Base-by-base conservation (phyloP, 2,329 filamentous ascomycete species). In the Alternaria sp. region DNA sequence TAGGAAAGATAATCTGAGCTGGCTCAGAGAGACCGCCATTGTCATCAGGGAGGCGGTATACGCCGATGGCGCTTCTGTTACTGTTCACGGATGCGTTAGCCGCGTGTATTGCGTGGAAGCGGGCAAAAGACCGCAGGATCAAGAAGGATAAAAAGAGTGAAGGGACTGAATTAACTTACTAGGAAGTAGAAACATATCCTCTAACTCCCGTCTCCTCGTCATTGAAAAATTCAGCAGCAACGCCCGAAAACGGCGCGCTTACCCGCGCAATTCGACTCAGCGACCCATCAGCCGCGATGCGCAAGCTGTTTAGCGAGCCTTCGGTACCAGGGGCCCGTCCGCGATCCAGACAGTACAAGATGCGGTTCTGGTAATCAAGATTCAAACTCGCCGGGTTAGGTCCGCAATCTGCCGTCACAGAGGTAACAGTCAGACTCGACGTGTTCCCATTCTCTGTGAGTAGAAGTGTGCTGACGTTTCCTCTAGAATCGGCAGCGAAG, bases 311-410 rank as follows among this genome's bases (percentile, higher is more conserved):
- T 8, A 66, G 53, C 7, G 64, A 64, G 38, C 64, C 64, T 48
- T 56, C 41, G 1, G 55, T 62, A 4, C 16, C 56, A 18, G 42
- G 51, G n/a, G 52, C 58, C 20, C 51, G 43, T 7, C 64, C 64
- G 12, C 64, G 61, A 44, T 66, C 64, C 9, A 66, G 59, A 52
- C 64, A 66, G 55, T 66, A 66, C 30, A 66, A 39, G 7, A 66
- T 34, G n/a, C 64, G 56, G 20, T 54, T 38, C 8, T 44, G 38
- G 14, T 47, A 53, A 24, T 66, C 64, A 39, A 66, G 54, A 32
- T 62, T 66, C 14, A 66, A 51, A 34, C 43, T 53, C 3, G 64
- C 57, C n/a, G 64, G 53, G 16, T 66, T 66, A 1, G 52, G 52
- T n/a, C 54, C 64, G 38, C 48, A 53, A 14, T 62, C 57, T 34